phyloP scores from a whole-genome alignment of 2,329 filamentous ascomycete species.

The Ophiostoma pallidulum region DNA sequence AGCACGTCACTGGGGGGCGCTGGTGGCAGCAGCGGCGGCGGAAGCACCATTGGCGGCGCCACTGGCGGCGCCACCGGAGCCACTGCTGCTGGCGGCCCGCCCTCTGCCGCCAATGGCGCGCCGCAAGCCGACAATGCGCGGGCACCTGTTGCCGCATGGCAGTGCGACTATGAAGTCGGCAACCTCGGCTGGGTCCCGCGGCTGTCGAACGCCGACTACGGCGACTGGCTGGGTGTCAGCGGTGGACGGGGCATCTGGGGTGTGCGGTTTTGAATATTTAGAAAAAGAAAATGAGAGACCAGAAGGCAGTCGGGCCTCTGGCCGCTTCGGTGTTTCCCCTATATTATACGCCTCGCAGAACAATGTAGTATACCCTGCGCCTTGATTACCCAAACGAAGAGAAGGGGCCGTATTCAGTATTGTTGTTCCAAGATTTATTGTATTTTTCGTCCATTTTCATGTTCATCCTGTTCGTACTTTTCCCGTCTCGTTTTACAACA shows the following conservation, averaged over 20 bases:
- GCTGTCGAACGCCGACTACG: conserved; percentile 55
- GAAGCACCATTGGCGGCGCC: background rate
- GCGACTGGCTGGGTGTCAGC: conserved; percentile 77
- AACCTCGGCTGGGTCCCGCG: conserved; percentile 81
- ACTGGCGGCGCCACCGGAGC: no score
- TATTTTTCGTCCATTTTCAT: no score
- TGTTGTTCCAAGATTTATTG: no score
- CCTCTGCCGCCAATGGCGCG: conserved; percentile 34
- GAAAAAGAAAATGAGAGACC: background rate
- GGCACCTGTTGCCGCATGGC: conserved; percentile 67
- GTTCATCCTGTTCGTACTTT: no score
- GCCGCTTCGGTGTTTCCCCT: no score
- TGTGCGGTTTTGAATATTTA: conserved; percentile 33
- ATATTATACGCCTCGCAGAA: no score
- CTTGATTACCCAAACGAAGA: no score
- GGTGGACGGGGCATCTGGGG: conserved; percentile 77
- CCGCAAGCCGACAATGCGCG: conserved; percentile 47
- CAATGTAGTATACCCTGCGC: no score
- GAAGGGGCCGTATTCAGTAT: no score
- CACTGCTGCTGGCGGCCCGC: no score
- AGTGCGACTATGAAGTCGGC: conserved; percentile 77
- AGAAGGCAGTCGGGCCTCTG: no score
- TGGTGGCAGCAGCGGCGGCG: conserved; percentile 8
- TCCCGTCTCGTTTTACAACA: no score
- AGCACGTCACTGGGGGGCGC: conserved; percentile 20